phyloP scores from a whole-genome alignment of 1,284 basidiomycete species.

The Clitocybe nebularis region DNA sequence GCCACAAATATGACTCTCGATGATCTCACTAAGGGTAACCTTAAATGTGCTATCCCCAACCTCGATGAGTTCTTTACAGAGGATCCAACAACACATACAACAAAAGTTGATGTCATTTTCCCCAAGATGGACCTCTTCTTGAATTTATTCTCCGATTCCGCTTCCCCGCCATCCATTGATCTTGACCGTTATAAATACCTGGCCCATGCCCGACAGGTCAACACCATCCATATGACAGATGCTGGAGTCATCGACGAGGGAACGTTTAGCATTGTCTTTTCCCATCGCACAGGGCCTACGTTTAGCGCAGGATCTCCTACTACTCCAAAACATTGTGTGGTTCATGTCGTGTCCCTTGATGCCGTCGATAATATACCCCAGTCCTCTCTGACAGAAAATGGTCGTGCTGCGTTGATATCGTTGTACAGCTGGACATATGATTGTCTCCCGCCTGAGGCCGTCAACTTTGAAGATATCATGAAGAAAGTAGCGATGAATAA shows the following conservation, averaged over 20 bases:
- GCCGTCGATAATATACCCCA: neutral
- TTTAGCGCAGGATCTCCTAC: neutral
- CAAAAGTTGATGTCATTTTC: neutral
- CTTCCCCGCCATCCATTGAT: conserved; percentile 4
- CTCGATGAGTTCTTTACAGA: no score
- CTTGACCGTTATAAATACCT: conserved; percentile 3
- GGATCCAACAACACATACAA: no score
- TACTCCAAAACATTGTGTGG: neutral
- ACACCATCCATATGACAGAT: conserved; percentile 1
- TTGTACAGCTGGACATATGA: conserved; percentile 1
- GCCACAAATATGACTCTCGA: no score
- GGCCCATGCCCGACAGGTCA: conserved; percentile 4
- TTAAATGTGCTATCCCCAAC: no score
- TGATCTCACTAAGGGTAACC: no score
- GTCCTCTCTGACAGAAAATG: neutral
- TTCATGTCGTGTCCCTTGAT: neutral
- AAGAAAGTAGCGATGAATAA: neutral
- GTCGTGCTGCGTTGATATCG: no score
- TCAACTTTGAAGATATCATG: neutral
- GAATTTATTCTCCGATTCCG: neutral
- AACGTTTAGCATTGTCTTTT: neutral
- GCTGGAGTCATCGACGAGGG: neutral
- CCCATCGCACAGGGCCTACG: neutral
- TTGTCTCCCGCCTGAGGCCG: neutral
- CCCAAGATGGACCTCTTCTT: neutral